Evolutionary conservation across 1,284 basidiomycete species (phyloP).

Genomic region (Cryptococcus floricola): DNA sequence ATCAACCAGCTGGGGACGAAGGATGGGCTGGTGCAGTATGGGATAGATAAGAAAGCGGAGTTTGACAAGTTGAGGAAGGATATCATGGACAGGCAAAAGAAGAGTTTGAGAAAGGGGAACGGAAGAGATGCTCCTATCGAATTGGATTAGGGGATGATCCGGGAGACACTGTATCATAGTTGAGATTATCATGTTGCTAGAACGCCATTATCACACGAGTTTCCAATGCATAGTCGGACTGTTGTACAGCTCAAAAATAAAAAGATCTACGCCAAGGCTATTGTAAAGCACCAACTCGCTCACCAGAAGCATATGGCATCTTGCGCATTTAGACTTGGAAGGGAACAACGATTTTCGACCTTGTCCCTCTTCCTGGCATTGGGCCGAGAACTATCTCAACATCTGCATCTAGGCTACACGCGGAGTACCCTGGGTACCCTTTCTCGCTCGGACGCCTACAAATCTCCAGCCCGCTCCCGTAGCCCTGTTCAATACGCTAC

Average conservation of each 20-base stretch:
- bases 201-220: background rate
- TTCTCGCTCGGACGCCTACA: conserved; percentile 55
- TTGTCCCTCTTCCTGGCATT: too few species aligned
- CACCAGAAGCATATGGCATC: too few species aligned
- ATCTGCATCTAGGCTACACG: too few species aligned
- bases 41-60: conserved; percentile 32
- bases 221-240: background rate
- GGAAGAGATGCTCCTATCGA: conserved; percentile 36
- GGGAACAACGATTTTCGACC: too few species aligned
- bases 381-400: too few species aligned
- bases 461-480: conserved; percentile 54
- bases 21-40: conserved; percentile 37
- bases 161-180: conserved; percentile 5
- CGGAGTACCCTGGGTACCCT: background rate
- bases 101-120: conserved; percentile 9
- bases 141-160: conserved; percentile 24
- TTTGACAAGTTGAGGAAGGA: conserved; percentile 40
- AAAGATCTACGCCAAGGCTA: too few species aligned
- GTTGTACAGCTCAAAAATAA: too few species aligned
- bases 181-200: background rate
- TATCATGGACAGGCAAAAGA: conserved; percentile 36
- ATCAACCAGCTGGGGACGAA: conserved; percentile 31
- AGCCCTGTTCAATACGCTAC: conserved; percentile 49
- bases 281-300: too few species aligned
- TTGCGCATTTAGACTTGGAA: too few species aligned